A percentile compares a stretch with the other conserved stretches of the same genome.
These are phyloP conservation scores for Tolypocladium ovalisporum DNA, from an alignment of 2,329 filamentous ascomycete genomes.

Conservation along the genomic window DNA sequence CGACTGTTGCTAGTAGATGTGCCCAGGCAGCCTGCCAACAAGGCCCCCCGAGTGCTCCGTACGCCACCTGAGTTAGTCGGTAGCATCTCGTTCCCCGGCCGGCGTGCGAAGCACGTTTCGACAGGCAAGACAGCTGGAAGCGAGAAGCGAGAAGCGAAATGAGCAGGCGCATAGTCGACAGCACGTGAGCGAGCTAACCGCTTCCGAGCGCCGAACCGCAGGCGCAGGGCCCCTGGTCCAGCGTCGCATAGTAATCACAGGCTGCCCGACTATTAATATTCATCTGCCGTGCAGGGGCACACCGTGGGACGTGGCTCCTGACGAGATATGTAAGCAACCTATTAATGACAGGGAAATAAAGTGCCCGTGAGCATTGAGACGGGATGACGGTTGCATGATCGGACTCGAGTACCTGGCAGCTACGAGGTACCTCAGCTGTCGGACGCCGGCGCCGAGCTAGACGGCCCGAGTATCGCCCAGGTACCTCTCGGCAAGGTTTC, in stretches of 20 bases:
- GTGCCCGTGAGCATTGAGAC: neutral
- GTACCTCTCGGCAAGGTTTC: neutral
- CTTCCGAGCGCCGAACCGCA: neutral
- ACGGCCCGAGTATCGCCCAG: neutral
- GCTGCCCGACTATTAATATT: neutral
- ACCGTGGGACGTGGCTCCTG: neutral
- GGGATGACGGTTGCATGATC: neutral
- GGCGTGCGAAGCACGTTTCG: too few species aligned
- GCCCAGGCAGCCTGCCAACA: neutral
- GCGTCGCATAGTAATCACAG: neutral
- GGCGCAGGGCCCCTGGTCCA: neutral
- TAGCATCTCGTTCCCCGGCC: too few species aligned
- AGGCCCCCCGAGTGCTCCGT: neutral
- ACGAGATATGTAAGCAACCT: neutral
- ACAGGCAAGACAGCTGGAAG: neutral
- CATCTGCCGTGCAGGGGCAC: neutral
- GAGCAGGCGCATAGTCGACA: neutral
- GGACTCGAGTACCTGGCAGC: neutral
- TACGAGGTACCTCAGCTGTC: neutral
- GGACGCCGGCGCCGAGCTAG: neutral
- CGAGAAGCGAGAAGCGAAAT: neutral
- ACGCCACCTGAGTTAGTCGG: too few species aligned
- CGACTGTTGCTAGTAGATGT: too few species aligned
- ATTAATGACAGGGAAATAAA: constrained; percentile 1
- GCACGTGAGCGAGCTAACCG: neutral